Evolutionary conservation across 1,284 basidiomycete species (phyloP).

Genomic region (Apiotrichum akiyoshidainum): DNA sequence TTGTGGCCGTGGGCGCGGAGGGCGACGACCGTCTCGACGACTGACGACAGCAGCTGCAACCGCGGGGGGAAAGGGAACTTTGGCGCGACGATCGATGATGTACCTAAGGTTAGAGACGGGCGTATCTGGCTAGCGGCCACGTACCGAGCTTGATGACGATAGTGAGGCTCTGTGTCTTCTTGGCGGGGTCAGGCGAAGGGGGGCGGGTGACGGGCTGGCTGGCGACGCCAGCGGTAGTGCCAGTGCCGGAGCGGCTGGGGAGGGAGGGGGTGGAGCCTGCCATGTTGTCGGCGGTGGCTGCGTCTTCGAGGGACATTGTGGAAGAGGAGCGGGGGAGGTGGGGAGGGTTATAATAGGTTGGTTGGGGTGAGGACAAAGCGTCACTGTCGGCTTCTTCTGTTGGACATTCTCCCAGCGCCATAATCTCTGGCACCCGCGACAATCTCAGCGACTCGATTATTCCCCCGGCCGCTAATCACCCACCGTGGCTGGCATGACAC

Average conservation of each 20-base stretch:
- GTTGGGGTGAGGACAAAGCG: not conserved
- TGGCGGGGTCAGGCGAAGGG: not conserved
- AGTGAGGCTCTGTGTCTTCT: conserved; percentile 49
- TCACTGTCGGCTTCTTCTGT: no score
- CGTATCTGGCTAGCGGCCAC: conserved; percentile 22
- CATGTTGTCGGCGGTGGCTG: not conserved
- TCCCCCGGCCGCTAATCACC: no score
- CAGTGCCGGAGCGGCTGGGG: not conserved
- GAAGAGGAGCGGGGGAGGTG: not conserved
- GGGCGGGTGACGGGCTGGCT: conserved; percentile 3
- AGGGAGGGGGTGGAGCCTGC: not conserved
- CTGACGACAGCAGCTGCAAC: conserved; percentile 80
- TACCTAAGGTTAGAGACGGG: conserved; percentile 57
- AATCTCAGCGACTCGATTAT: no score
- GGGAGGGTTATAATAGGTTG: not conserved
- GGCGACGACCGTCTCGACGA: conserved; percentile 85
- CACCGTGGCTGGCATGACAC: no score
- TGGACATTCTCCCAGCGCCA: no score
- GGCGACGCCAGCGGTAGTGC: not conserved
- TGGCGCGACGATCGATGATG: conserved; percentile 90
- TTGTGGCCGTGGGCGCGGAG: conserved; percentile 80
- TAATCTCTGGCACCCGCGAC: no score
- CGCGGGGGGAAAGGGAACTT: conserved; percentile 78
- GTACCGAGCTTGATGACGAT: conserved; percentile 83
- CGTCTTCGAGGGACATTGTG: not conserved